Evolutionary conservation across 192 early-diverging fungal species (phyloP).

Genomic region (Entomortierella chlamydospora): DNA sequence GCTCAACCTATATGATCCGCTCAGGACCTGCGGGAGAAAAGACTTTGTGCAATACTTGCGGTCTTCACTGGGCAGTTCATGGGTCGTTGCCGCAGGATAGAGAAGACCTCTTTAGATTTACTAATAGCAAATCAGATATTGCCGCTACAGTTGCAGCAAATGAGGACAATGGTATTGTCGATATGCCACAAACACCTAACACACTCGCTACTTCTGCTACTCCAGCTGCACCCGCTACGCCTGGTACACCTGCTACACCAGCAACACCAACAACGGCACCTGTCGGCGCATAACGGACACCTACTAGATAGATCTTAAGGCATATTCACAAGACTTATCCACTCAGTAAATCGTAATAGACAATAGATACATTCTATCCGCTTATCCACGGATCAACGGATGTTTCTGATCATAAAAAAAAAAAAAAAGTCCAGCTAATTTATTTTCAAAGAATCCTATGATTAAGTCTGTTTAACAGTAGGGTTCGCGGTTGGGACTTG

Average conservation of each 20-base stretch:
- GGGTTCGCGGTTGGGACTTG: background rate
- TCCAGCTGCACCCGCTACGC: background rate
- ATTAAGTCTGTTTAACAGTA: no score
- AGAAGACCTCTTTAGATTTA: slow-evolving; percentile 40
- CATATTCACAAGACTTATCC: no score
- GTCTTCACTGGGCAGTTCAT: slow-evolving; percentile 48
- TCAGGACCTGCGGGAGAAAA: slow-evolving; percentile 56
- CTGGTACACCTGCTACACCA: background rate
- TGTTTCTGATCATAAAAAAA: no score
- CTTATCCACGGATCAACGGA: no score
- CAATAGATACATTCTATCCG: no score
- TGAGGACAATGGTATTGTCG: background rate
- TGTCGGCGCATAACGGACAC: background rate
- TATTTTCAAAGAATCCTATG: no score
- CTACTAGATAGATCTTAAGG: background rate
- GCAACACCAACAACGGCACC: background rate
- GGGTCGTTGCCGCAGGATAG: slow-evolving; percentile 40
- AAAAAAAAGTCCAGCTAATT: no score
- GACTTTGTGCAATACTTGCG: slow-evolving; percentile 57
- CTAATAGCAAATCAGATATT: background rate
- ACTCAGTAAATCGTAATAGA: no score
- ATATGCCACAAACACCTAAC: background rate
- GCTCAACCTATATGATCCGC: slow-evolving; percentile 49
- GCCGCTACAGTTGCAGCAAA: background rate
- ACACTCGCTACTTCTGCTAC: background rate